Conservation (phyloP, 306 rosid species). For the Rosa rugosa region DNA sequence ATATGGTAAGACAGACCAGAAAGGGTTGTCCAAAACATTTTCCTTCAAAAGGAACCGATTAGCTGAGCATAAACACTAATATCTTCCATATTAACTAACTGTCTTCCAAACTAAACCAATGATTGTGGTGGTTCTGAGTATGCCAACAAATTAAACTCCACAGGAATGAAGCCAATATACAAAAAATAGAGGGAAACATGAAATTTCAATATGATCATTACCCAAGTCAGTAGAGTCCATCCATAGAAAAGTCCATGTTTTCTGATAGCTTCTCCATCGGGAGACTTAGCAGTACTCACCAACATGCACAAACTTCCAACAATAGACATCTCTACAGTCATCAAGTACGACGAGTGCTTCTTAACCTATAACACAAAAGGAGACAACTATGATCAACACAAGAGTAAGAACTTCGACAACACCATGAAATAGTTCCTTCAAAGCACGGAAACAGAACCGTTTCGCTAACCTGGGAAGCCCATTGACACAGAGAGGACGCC, state of each 20-base stretch:
- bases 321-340: constrained; percentile 94
- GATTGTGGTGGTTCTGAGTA: background rate
- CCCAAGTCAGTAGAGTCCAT: constrained; percentile 85
- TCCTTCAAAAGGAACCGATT: background rate
- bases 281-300: constrained; percentile 76
- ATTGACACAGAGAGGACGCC: constrained; percentile 94
- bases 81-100: background rate
- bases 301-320: constrained; percentile 85
- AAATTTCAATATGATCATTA: constrained; percentile 33
- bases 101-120: background rate
- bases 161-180: background rate
- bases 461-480: constrained; percentile 94
- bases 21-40: background rate
- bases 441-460: constrained; percentile 23
- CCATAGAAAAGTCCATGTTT: constrained; percentile 75
- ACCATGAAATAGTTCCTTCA: constrained; percentile 2
- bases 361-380: constrained; percentile 67
- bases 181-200: background rate
- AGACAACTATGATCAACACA: constrained; percentile 1
- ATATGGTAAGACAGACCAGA: background rate
- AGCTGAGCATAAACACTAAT: background rate
- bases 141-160: background rate
- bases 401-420: constrained; percentile 1
- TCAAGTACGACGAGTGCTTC: constrained; percentile 91
- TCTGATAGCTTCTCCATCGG: constrained; percentile 86